Conservation (phyloP, 345 rosid species). For the Eucalyptus polyanthemos region DNA sequence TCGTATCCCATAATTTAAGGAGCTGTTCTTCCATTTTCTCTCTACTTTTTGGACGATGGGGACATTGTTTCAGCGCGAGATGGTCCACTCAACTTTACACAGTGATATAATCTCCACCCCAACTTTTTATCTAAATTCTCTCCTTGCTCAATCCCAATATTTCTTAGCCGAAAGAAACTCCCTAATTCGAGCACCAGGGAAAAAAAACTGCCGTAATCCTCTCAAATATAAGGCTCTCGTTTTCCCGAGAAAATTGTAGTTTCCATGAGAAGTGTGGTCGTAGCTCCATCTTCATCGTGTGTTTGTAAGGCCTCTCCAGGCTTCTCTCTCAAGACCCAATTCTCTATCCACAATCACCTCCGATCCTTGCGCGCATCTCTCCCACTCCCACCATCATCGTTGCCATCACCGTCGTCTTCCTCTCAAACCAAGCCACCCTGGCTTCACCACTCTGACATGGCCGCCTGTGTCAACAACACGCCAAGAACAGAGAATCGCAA, state of each 20-base stretch:
- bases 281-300: not conserved
- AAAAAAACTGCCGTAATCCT: not conserved
- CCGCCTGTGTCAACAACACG: not conserved
- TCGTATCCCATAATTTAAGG: not conserved
- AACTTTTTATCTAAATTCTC: not conserved
- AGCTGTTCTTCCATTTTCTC: not conserved
- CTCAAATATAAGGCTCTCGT: not conserved
- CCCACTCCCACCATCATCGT: not conserved
- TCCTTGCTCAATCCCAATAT: not conserved
- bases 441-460: not conserved
- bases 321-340: not conserved
- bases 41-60: not conserved
- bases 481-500: not conserved
- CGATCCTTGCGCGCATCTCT: not conserved
- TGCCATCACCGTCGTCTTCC: not conserved
- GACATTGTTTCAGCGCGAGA: not conserved
- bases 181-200: not conserved
- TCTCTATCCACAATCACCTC: not conserved
- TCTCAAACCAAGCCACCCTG: not conserved
- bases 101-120: not conserved
- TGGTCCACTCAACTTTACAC: not conserved
- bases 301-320: conserved; percentile 6
- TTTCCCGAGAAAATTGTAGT: conserved; percentile 15
- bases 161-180: not conserved
- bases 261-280: conserved; percentile 29